A percentile compares a stretch with the other conserved stretches of the same genome.
phyloP scores from a whole-genome alignment of 2,329 filamentous ascomycete genomes.

The Fusarium subtropicale region DNA sequence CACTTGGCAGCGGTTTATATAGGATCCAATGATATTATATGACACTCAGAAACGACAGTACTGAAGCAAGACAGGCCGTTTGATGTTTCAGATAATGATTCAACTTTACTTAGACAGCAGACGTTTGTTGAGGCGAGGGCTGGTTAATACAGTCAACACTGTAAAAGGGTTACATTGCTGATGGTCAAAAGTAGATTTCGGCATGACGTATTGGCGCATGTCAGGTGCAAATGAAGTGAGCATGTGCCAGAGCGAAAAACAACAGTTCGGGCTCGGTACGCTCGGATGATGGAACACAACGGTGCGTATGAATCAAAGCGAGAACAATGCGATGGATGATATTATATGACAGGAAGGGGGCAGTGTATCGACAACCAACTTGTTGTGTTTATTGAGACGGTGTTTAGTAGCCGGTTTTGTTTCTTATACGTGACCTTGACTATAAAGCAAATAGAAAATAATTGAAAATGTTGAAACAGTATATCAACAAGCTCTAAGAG shows the following conservation, averaged over 20 bases:
- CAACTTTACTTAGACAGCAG: neutral
- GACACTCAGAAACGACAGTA: neutral
- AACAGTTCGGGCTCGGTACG: constrained; percentile 23
- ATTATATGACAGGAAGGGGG: neutral
- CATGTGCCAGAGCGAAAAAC: constrained; percentile 17
- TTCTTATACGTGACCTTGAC: neutral
- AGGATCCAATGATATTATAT: neutral
- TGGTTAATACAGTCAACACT: neutral
- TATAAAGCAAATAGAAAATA: neutral
- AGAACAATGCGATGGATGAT: neutral
- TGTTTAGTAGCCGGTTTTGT: neutral
- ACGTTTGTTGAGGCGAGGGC: neutral
- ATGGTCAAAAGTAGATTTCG: constrained; percentile 15
- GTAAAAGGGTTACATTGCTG: constrained; percentile 1
- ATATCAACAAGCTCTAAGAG: neutral
- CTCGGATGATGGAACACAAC: constrained; percentile 8
- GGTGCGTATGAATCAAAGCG: neutral
- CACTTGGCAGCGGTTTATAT: neutral
- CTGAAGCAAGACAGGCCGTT: neutral
- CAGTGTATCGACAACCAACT: neutral
- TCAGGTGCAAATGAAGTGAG: constrained; percentile 13
- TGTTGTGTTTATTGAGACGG: neutral
- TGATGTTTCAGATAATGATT: neutral
- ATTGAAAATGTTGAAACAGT: neutral
- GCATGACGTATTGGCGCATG: constrained; percentile 32